A percentile compares a stretch with the other conserved stretches of the same genome.
These are phyloP conservation scores for Talaromyces trachyspermus DNA, from an alignment of 495 filamentous ascomycete species.

Conservation along the genomic window DNA sequence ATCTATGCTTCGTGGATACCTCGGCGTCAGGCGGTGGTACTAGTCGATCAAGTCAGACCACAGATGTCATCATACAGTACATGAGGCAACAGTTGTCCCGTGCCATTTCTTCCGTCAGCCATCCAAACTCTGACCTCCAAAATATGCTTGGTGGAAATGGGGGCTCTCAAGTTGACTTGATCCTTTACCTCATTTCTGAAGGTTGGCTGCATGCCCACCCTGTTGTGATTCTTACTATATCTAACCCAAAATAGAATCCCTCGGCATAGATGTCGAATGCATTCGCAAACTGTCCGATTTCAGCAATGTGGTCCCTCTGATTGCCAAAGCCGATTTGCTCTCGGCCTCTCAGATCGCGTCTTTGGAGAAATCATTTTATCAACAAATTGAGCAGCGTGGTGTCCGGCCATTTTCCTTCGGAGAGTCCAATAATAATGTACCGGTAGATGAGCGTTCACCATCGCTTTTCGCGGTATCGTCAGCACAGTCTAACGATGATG, in stretches of 20 bases:
- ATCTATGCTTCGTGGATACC: constrained; percentile 93
- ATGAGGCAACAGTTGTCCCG: constrained; percentile 66
- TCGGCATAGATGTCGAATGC: constrained; percentile 66
- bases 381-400: constrained; percentile 51
- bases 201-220: constrained; percentile 34
- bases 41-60: constrained; percentile 57
- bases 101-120: constrained; percentile 48
- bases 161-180: constrained; percentile 80
- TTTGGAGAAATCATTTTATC: constrained; percentile 48
- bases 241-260: constrained; percentile 49
- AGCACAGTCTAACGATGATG: constrained; percentile 63
- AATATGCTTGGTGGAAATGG: constrained; percentile 77
- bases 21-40: constrained; percentile 53
- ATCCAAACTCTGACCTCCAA: constrained; percentile 67
- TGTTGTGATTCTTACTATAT: background rate
- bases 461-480: constrained; percentile 78
- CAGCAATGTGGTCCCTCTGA: constrained; percentile 80
- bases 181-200: constrained; percentile 71
- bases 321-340: constrained; percentile 70
- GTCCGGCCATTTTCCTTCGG: constrained; percentile 68
- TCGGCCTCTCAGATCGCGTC: constrained; percentile 48
- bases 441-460: constrained; percentile 22
- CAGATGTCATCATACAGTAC: constrained; percentile 61
- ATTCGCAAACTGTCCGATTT: constrained; percentile 66
- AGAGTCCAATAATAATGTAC: constrained; percentile 16